Evolutionary conservation across 2,329 filamentous ascomycete species (phyloP).

Genomic region (Tolypocladium cylindrosporum): DNA sequence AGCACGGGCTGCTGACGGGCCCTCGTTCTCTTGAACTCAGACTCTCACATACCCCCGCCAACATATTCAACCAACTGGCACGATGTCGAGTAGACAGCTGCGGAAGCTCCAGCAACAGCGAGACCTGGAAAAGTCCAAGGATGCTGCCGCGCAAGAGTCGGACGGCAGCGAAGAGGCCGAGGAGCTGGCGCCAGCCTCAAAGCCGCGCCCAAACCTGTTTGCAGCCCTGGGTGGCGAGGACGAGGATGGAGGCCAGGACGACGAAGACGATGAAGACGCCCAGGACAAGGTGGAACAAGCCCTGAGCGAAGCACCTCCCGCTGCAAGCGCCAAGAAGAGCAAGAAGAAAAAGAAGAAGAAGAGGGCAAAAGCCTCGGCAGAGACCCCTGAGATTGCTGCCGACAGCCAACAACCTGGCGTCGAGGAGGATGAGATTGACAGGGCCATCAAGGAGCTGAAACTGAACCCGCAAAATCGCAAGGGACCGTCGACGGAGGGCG

Average conservation of each 20-base stretch:
- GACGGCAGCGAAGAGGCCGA: slow-evolving; percentile 21
- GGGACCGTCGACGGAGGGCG: not conserved
- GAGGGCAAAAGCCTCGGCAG: slow-evolving; percentile 22
- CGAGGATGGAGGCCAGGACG: slow-evolving; percentile 23
- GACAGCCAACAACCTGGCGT: slow-evolving; percentile 5
- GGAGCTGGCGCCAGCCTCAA: slow-evolving; percentile 19
- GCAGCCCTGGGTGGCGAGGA: slow-evolving; percentile 39
- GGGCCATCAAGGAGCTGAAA: slow-evolving; percentile 39
- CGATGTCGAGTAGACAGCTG: slow-evolving; percentile 42
- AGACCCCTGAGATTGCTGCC: slow-evolving; percentile 6
- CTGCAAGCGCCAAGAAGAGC: slow-evolving; percentile 16
- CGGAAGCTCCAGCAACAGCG: slow-evolving; percentile 42
- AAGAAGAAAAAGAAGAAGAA: slow-evolving; percentile 27
- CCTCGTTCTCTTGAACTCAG: not conserved
- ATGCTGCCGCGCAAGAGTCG: slow-evolving; percentile 6
- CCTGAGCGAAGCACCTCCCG: slow-evolving; percentile 6
- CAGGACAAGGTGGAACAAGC: slow-evolving; percentile 8
- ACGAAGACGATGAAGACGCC: slow-evolving; percentile 16
- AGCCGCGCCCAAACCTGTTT: slow-evolving; percentile 37
- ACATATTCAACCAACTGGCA: slow-evolving; percentile 1
- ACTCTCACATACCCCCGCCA: no score
- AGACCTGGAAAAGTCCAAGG: slow-evolving; percentile 26
- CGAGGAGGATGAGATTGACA: slow-evolving; percentile 45
- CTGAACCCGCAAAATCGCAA: slow-evolving; percentile 14
- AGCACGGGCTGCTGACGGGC: not conserved